Conservation (phyloP, 1,284 basidiomycete genomes). For the Heterobasidion occidentale region DNA sequence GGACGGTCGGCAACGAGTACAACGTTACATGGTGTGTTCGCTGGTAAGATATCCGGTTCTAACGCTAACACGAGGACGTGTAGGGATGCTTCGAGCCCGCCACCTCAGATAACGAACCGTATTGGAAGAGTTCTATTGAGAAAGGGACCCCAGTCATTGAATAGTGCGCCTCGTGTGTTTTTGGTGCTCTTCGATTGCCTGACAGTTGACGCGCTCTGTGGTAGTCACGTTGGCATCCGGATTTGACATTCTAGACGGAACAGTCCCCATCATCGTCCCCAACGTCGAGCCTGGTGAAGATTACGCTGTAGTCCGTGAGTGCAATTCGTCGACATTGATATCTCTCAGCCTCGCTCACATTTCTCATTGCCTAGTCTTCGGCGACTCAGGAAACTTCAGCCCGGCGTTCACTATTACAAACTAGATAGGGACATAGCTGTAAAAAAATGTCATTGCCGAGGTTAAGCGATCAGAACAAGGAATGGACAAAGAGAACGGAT, state of each 20-base stretch:
- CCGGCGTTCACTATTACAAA: slow-evolving; percentile 25
- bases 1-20: slow-evolving; percentile 16
- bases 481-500: no score
- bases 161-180: slow-evolving; percentile 3
- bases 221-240: slow-evolving; percentile 13
- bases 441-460: no score
- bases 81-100: slow-evolving; percentile 16
- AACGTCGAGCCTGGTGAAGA: slow-evolving; percentile 14
- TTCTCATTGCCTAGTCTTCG: slow-evolving; percentile 30
- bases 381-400: slow-evolving; percentile 41
- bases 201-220: neutral
- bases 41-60: neutral
- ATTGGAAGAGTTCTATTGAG: slow-evolving; percentile 13
- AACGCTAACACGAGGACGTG: neutral
- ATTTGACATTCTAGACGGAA: slow-evolving; percentile 17
- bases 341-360: no score
- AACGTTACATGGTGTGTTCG: slow-evolving; percentile 21
- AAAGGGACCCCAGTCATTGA: slow-evolving; percentile 9
- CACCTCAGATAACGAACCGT: slow-evolving; percentile 17
- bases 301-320: slow-evolving; percentile 19
- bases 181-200: neutral
- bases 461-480: no score
- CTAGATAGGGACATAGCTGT: neutral
- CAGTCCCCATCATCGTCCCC: slow-evolving; percentile 18
- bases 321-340: neutral